Base-by-base conservation (phyloP, 768 basidiomycete genomes). In the Hortiboletus flavorubellus region DNA sequence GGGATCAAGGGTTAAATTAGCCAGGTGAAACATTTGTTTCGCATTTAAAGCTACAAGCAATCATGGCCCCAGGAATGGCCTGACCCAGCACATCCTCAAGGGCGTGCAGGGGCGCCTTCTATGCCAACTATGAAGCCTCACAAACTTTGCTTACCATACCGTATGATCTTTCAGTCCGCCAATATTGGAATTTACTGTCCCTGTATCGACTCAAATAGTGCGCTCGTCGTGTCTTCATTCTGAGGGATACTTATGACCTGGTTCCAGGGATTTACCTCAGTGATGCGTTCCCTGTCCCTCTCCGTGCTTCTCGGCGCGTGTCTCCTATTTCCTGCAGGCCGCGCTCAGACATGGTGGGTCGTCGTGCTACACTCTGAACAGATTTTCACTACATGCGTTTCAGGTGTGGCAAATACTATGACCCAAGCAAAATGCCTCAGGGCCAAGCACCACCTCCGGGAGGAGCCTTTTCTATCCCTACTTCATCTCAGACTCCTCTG, bases 331-430 rank as follows among this genome's bases (percentile, higher is more conserved):
- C 53, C 55, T 51, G 48, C 49, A 21, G 49, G 43, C 10, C 47
- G 14, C 14, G 64, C 70, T 39, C 70, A 68, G 50, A 71, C 69
- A 58, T 69, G 68, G 68, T 69, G 26, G 10, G 69, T 49, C 15
- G 14, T 60, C 31, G 34, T 23, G 18, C 23, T 26, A 14, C 38
- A 16, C 39, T 34, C 14, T 8, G 12, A 0, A 16, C 9, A 21
- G 2, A n/a, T n/a, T 23, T 40, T 21, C 18, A 45, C 49, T n/a
- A 44, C 54, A 49, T 33, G 46, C 16, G 39, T 51, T 21, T 42
- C 39, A 80, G 68, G 67, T 68, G 81, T 55, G 77, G 76, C 38
- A 84, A 84, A 63, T 75, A 82, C 54, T 84, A 84, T 55, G 75
- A 80, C 70, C 63, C 75, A 9, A 72, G 69, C 12, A 68, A 72